phyloP scores from a whole-genome alignment of 768 basidiomycete species.

The Tremella yokohamensis region DNA sequence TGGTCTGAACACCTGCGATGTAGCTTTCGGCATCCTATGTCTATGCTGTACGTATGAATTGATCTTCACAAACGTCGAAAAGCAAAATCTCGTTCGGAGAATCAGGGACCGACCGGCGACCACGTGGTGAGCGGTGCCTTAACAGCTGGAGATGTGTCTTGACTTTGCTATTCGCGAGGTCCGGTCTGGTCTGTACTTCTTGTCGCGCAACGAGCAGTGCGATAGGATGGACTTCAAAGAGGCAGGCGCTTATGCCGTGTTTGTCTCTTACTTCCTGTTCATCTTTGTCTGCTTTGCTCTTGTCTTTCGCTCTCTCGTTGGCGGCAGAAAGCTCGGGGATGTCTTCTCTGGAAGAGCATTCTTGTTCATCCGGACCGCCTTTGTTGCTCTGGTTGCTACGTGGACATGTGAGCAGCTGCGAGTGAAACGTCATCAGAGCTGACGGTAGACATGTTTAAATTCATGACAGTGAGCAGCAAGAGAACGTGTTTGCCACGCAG shows the following conservation, averaged over 20 bases:
- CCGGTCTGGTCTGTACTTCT: too few relatives aligned
- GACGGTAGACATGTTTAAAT: slow-evolving; percentile 56
- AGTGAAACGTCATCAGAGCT: not conserved
- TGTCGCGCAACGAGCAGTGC: too few relatives aligned
- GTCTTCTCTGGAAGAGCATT: slow-evolving; percentile 41
- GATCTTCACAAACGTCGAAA: not conserved
- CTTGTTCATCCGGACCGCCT: slow-evolving; percentile 49
- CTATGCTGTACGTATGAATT: too few relatives aligned
- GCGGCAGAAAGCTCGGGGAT: slow-evolving; percentile 16
- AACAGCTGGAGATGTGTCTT: not conserved
- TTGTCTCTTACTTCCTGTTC: slow-evolving; percentile 51
- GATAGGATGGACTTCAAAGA: too few relatives aligned
- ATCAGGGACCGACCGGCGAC: slow-evolving; percentile 30
- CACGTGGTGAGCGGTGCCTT: slow-evolving; percentile 17
- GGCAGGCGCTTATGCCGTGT: slow-evolving; percentile 22
- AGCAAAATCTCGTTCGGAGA: slow-evolving; percentile 10
- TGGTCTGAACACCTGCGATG: slow-evolving; percentile 38
- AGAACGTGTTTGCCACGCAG: not conserved
- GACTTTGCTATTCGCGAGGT: too few relatives aligned
- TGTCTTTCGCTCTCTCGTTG: slow-evolving; percentile 37
- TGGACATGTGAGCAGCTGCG: slow-evolving; percentile 57
- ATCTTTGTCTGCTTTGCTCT: slow-evolving; percentile 47
- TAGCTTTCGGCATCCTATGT: slow-evolving; percentile 48
- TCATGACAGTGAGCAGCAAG: slow-evolving; percentile 51
- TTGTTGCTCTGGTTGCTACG: slow-evolving; percentile 54